Evolutionary conservation across 495 filamentous ascomycete genomes (phyloP).

Genomic region (Trichoderma reesei): DNA sequence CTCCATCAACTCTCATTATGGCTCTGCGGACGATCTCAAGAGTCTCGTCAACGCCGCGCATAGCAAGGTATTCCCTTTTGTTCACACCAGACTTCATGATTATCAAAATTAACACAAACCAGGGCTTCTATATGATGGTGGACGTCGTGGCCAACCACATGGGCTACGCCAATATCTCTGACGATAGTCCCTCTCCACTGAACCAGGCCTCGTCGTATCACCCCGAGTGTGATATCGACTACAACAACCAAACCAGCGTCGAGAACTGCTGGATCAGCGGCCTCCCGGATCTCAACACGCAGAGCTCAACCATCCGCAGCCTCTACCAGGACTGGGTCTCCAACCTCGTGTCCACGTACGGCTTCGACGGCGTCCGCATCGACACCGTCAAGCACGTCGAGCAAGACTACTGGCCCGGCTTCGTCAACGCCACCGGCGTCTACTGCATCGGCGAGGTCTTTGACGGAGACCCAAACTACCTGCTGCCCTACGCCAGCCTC

Average conservation of each 20-base stretch:
- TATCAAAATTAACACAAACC: background rate
- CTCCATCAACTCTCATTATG: constrained; percentile 54
- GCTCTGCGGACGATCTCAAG: constrained; percentile 54
- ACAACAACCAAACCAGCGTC: constrained; percentile 42
- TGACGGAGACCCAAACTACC: constrained; percentile 49
- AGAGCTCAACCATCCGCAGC: constrained; percentile 42
- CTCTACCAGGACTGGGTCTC: constrained; percentile 59
- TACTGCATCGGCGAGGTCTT: constrained; percentile 63
- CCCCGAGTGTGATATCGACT: constrained; percentile 55
- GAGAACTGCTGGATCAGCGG: constrained; percentile 56
- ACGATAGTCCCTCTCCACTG: constrained; percentile 42
- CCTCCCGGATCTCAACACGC: constrained; percentile 62
- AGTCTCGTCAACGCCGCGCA: constrained; percentile 47
- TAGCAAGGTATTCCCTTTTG: constrained; percentile 40
- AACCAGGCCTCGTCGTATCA: constrained; percentile 49
- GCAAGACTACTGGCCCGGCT: constrained; percentile 58
- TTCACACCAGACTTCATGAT: too few relatives aligned
- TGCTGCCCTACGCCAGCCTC: constrained; percentile 55
- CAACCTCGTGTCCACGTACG: constrained; percentile 55
- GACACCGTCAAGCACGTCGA: constrained; percentile 68
- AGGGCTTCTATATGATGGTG: constrained; percentile 53
- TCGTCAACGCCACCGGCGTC: constrained; percentile 55
- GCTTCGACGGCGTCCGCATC: constrained; percentile 68
- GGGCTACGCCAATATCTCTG: constrained; percentile 53
- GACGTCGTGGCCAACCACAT: constrained; percentile 76